Conservation (phyloP, 2,329 filamentous ascomycete species). For the Didymella exigua region DNA sequence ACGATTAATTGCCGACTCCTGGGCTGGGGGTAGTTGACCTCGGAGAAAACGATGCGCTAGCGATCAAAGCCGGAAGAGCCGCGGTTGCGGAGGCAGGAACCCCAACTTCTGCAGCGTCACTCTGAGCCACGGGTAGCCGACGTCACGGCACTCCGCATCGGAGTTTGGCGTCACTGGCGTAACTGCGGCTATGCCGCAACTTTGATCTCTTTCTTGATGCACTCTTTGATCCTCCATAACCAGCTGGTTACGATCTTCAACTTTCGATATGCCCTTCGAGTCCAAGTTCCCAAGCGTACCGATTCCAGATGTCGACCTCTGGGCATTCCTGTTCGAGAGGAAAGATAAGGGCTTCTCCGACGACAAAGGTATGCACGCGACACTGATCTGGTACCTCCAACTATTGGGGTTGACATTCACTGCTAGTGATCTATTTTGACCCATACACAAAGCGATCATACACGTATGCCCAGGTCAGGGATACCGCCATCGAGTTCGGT, state of each 20-base stretch:
- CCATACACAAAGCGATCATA: constrained; percentile 71
- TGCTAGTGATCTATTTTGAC: constrained; percentile 76
- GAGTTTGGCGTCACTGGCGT: constrained; percentile 18
- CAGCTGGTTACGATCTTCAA: background rate
- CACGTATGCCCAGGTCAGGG: constrained; percentile 71
- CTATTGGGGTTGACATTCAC: too few relatives aligned
- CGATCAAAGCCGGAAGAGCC: constrained; percentile 24
- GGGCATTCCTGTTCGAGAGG: constrained; percentile 76
- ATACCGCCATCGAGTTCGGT: constrained; percentile 74
- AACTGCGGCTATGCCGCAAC: constrained; percentile 11
- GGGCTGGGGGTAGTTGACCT: constrained; percentile 29
- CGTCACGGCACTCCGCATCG: constrained; percentile 19
- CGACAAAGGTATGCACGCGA: constrained; percentile 65
- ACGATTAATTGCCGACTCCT: background rate
- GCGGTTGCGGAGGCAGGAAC: constrained; percentile 28
- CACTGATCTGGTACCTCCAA: background rate
- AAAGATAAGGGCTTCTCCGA: constrained; percentile 70
- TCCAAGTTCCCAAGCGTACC: constrained; percentile 69
- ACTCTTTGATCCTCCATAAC: constrained; percentile 7
- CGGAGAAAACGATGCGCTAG: constrained; percentile 23
- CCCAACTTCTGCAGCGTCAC: constrained; percentile 23
- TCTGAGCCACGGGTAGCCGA: constrained; percentile 19
- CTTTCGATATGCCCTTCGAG: constrained; percentile 68
- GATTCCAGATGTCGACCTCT: constrained; percentile 78
- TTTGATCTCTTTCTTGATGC: constrained; percentile 8